Percentiles rank a stretch among this genome's conserved stretches.
These are phyloP conservation scores for Boletus sensibilis DNA, from an alignment of 768 basidiomycete species.

Conservation along the genomic window DNA sequence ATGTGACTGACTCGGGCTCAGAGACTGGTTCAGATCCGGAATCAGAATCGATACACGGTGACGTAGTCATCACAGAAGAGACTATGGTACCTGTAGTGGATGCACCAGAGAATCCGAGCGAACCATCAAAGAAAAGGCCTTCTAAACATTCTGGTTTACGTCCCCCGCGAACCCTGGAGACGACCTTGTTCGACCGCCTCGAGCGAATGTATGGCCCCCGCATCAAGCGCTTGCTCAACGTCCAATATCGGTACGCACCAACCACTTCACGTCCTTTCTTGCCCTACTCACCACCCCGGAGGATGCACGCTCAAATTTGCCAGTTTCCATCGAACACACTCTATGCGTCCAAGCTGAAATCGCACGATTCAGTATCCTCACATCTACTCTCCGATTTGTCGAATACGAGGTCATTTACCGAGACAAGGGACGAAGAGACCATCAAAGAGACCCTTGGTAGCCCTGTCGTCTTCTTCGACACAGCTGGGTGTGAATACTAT, in stretches of 20 bases:
- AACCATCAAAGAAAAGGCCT: constrained; percentile 11
- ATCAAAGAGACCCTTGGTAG: constrained; percentile 68
- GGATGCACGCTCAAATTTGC: constrained; percentile 88
- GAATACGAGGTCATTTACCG: constrained; percentile 39
- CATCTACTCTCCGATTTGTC: constrained; percentile 75
- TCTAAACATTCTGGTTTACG: constrained; percentile 33
- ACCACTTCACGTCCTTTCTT: neutral
- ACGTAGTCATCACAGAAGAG: constrained; percentile 24
- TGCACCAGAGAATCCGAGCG: neutral
- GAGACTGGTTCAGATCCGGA: constrained; percentile 16
- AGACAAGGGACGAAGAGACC: constrained; percentile 57
- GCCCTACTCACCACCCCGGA: constrained; percentile 27
- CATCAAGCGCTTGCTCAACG: constrained; percentile 83
- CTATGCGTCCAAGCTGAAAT: constrained; percentile 68
- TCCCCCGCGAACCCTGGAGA: constrained; percentile 75
- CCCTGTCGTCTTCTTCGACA: constrained; percentile 92
- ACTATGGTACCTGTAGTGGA: neutral
- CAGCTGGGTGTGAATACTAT: constrained; percentile 90
- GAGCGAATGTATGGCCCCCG: constrained; percentile 81
- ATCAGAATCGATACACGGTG: constrained; percentile 19
- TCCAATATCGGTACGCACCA: constrained; percentile 76
- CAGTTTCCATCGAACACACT: constrained; percentile 81
- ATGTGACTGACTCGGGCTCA: constrained; percentile 5
- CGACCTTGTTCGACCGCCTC: constrained; percentile 89
- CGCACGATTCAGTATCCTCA: constrained; percentile 66